Evolutionary conservation across 176 grass and related monocot genomes (phyloP).

Genomic region (Luzula sylvatica): DNA sequence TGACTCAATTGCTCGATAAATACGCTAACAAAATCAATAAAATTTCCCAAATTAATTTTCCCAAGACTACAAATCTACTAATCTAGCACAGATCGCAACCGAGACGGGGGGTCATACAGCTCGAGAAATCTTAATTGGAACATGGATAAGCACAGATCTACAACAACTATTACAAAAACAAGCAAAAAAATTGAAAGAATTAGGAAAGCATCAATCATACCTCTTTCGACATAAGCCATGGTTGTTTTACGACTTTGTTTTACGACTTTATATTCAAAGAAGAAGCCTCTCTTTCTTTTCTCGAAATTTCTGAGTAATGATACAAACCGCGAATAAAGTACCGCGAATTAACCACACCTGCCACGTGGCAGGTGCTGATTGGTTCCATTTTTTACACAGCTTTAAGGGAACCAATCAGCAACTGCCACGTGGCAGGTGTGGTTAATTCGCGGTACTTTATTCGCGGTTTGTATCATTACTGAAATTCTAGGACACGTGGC

Average conservation of each 20-base stretch:
- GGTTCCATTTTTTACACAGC: too few relatives aligned
- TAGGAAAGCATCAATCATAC: neutral
- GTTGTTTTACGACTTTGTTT: neutral
- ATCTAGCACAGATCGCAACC: neutral
- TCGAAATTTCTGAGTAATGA: too few relatives aligned
- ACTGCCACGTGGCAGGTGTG: too few relatives aligned
- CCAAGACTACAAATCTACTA: neutral
- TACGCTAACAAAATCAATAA: neutral
- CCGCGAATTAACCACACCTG: too few relatives aligned
- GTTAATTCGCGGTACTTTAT: too few relatives aligned
- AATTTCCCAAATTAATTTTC: neutral
- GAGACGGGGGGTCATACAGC: neutral
- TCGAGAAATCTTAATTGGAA: neutral
- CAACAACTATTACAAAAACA: neutral
- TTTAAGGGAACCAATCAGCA: too few relatives aligned
- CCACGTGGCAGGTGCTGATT: too few relatives aligned
- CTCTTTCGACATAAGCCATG: slow-evolving; percentile 24
- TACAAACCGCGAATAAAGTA: too few relatives aligned
- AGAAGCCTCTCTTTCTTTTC: too few relatives aligned
- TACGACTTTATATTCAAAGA: neutral
- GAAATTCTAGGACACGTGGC: too few relatives aligned
- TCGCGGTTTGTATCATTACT: too few relatives aligned
- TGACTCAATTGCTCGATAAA: neutral
- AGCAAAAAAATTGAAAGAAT: neutral
- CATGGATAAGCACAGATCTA: neutral